A percentile compares a stretch with the other conserved stretches of the same genome.
These are phyloP conservation scores for Coemansia sp. DNA, from an alignment of 192 early-diverging fungal species.

Conservation along the genomic window DNA sequence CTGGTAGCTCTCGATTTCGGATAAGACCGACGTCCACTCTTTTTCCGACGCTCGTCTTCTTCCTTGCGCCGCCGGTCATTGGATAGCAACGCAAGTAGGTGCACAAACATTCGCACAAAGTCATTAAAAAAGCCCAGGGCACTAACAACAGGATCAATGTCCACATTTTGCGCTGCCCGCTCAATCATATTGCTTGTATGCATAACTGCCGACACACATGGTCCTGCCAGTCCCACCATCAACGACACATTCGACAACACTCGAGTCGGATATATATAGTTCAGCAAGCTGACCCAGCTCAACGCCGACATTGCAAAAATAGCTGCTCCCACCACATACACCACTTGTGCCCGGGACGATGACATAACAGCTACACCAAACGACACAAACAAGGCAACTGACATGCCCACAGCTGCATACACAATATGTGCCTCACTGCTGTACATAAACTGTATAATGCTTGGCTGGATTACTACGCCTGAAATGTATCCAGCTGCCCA, in stretches of 20 bases:
- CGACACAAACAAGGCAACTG: conserved; percentile 25
- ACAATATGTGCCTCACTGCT: conserved; percentile 11
- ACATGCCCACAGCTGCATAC: conserved; percentile 16
- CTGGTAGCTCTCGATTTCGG: too few relatives aligned
- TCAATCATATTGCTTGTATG: conserved; percentile 35
- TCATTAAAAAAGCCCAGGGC: conserved; percentile 31
- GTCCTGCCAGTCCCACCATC: conserved; percentile 9
- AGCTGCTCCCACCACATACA: conserved; percentile 23
- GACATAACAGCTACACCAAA: conserved; percentile 25
- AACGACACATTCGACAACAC: conserved; percentile 11
- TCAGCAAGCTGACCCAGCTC: conserved; percentile 17
- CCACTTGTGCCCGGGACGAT: conserved; percentile 11
- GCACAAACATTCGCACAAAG: conserved; percentile 23
- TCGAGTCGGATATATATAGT: conserved; percentile 18
- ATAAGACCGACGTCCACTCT: too few relatives aligned
- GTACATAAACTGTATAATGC: conserved; percentile 7
- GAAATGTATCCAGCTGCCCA: conserved; percentile 11
- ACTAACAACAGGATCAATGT: conserved; percentile 21
- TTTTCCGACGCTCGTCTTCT: background rate
- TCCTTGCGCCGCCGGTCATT: conserved; percentile 16
- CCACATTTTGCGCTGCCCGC: conserved; percentile 5
- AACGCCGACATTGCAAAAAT: conserved; percentile 9
- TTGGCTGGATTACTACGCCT: conserved; percentile 13
- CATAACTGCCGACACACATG: conserved; percentile 27
- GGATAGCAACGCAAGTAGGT: conserved; percentile 8